Conservation (phyloP, 2,329 filamentous ascomycete species). For the Plectosphaerella sp. region DNA sequence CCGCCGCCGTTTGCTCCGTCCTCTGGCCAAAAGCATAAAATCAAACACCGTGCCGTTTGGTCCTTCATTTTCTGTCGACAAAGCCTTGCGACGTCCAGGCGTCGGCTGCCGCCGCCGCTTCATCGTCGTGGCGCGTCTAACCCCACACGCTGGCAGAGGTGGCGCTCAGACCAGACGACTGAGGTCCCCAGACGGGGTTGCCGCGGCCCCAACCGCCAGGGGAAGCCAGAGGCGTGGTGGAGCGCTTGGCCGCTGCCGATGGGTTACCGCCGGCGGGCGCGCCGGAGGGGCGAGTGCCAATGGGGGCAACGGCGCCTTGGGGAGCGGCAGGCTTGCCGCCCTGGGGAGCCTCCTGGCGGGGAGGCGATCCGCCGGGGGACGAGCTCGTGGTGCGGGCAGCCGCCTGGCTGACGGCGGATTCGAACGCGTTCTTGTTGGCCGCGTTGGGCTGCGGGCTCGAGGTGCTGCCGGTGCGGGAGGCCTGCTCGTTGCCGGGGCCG, state of each 20-base stretch:
- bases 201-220: conserved; percentile 78
- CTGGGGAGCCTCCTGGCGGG: conserved; percentile 57
- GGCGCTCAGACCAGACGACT: conserved; percentile 67
- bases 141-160: conserved; percentile 87
- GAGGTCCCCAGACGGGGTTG: conserved; percentile 74
- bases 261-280: conserved; percentile 37
- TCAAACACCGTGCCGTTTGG: neutral
- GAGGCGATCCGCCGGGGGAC: conserved; percentile 76
- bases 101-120: neutral
- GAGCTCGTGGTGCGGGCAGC: conserved; percentile 78
- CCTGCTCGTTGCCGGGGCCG: conserved; percentile 46
- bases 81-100: neutral
- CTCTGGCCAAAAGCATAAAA: neutral
- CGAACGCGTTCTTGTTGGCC: conserved; percentile 56
- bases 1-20: neutral
- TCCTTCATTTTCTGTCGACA: neutral
- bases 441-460: conserved; percentile 74
- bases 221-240: conserved; percentile 89
- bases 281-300: conserved; percentile 78
- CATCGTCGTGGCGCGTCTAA: conserved; percentile 34
- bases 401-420: conserved; percentile 63
- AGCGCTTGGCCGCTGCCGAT: conserved; percentile 62
- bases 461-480: conserved; percentile 75
- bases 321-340: conserved; percentile 48
- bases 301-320: conserved; percentile 74